Evolutionary conservation across 2,329 filamentous ascomycete genomes (phyloP).

Genomic region (Pseudogymnoascus sp.): DNA sequence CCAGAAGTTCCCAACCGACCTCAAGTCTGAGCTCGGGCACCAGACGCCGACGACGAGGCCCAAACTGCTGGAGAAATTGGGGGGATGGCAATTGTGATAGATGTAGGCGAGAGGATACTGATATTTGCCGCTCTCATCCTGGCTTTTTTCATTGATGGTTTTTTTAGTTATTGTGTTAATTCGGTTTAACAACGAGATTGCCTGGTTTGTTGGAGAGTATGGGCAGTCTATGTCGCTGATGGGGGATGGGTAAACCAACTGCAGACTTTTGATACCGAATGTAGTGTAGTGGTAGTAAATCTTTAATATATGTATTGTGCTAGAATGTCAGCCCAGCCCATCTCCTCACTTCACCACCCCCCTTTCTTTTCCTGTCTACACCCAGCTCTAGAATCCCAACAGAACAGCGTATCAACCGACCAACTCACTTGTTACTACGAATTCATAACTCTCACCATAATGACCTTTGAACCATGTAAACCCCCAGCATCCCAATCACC

Average conservation of each 20-base stretch:
- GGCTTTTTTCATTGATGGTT: not conserved
- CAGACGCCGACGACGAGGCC: not conserved
- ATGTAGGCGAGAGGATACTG: not conserved
- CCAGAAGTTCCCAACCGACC: not conserved
- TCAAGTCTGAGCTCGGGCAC: not conserved
- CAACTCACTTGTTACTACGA: not conserved
- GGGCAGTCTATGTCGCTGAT: not conserved
- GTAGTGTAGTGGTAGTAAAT: not conserved
- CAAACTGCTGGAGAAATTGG: not conserved
- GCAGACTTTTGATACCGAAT: not conserved
- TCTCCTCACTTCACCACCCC: not conserved
- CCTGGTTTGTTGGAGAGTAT: not conserved
- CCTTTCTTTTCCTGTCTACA: not conserved
- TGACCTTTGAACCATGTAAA: not conserved
- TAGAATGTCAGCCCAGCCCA: not conserved
- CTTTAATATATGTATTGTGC: not conserved
- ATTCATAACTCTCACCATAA: not conserved
- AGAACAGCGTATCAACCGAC: not conserved
- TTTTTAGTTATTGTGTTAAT: not conserved
- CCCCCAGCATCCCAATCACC: not conserved
- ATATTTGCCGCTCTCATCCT: not conserved
- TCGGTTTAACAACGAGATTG: not conserved
- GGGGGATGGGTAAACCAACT: not conserved
- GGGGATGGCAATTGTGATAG: not conserved
- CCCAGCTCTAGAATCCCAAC: not conserved